Base-by-base conservation (phyloP, 345 rosid species). In the Rubroshorea leprosula region DNA sequence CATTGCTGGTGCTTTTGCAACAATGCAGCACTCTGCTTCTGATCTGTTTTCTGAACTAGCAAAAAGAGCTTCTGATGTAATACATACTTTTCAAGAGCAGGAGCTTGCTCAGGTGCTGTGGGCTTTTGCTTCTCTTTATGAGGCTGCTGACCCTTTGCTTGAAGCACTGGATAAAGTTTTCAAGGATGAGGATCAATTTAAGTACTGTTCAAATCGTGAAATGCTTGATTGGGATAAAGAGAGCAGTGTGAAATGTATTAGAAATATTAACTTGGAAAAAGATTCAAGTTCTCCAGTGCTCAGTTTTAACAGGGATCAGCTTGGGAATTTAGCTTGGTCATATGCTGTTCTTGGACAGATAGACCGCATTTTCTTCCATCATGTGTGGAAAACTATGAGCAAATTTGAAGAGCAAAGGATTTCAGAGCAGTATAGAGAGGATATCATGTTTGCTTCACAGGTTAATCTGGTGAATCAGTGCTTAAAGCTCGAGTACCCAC, bases 311-410 rank as follows among this genome's bases (percentile, higher is more conserved):
- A 77, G 94, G 62, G 86, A 87, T 70, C 96, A 93, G 75, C 88
- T 93, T 2, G 96, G 97, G 24, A 89, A 85, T 68, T 67, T 89
- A 67, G 94, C 99, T 55, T 93, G 99, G 99, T 93, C 99, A 26
- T 89, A 86, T 74, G 94, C 97, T 64, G 96, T 84, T 71, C 84
- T 89, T 44, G 91, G 90, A 39, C 83, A 78, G 63, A 9, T 86
- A 70, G 80, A 85, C 49, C 76, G 78, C 11, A 59, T 65, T 52
- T 93, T 86, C 81, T 93, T 89, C 67, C 74, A 83, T 38, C 78
- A 72, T 56, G 59, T 76, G 41, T 93, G 97, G 99, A 79, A 68
- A 60, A 58, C 72, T 27, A 66, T 85, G 54, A 68, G 78, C 70
- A 58, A 58, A 38, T 81, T 77, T 23, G 94, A 85, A 69, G 86